phyloP scores from a whole-genome alignment of 2,329 filamentous ascomycete species.

The Huntiella savannae region DNA sequence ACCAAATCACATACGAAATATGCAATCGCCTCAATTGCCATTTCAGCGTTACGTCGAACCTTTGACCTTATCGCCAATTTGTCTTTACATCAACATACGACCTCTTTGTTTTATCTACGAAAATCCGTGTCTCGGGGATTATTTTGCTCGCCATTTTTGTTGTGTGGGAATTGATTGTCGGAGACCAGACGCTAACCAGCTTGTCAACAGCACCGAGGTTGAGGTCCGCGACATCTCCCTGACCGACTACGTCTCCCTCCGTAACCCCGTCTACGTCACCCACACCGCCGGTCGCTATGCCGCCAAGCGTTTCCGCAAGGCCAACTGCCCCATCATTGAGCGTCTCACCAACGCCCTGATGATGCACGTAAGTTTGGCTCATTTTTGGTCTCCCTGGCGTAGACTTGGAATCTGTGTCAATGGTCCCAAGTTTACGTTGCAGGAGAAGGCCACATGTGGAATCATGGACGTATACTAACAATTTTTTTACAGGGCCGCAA shows the following conservation, averaged over 20 bases:
- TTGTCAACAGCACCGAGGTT: conserved; percentile 43
- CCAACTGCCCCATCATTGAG: conserved; percentile 99
- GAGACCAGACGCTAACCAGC: conserved; percentile 7
- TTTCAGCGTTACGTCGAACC: too few relatives aligned
- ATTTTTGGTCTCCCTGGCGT: background rate
- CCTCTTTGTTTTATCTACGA: too few relatives aligned
- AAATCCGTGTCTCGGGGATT: too few relatives aligned
- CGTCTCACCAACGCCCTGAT: conserved; percentile 99
- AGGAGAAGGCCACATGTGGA: background rate
- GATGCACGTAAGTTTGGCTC: conserved; percentile 54
- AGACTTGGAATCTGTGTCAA: background rate
- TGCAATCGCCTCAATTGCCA: too few relatives aligned
- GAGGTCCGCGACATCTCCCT: conserved; percentile 99
- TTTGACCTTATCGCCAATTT: too few relatives aligned
- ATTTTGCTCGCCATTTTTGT: too few relatives aligned
- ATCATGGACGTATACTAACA: conserved; percentile 3
- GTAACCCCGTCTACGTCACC: conserved; percentile 94
- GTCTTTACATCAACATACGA: too few relatives aligned
- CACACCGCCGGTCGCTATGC: conserved; percentile 98
- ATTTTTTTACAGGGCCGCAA: conserved; percentile 99
- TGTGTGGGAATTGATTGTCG: too few relatives aligned
- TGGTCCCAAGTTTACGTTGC: background rate
- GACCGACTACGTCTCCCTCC: conserved; percentile 99
- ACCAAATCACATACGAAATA: too few relatives aligned
- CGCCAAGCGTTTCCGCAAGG: conserved; percentile 99